phyloP scores from a whole-genome alignment of 164 flowering plant genomes.

The Santalum album region DNA sequence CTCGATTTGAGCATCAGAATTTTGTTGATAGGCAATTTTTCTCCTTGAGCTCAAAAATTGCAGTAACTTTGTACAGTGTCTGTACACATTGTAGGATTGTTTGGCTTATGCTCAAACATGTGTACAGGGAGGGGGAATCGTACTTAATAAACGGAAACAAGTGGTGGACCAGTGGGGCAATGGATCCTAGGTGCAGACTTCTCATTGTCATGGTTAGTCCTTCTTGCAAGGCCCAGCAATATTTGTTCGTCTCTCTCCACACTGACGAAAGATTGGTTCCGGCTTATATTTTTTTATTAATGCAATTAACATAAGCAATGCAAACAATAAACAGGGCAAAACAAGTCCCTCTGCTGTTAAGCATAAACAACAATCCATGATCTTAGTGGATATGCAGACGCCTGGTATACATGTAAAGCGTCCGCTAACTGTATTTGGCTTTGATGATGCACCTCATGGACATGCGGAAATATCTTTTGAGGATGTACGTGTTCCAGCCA shows the following conservation, averaged over 20 bases:
- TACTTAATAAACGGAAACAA: slow-evolving; percentile 83
- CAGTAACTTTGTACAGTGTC: not conserved
- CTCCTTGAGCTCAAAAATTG: not conserved
- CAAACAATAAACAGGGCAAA: slow-evolving; percentile 64
- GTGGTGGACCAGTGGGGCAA: slow-evolving; percentile 99
- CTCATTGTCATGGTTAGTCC: slow-evolving; percentile 90
- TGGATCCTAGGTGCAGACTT: slow-evolving; percentile 96
- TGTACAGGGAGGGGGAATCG: slow-evolving; percentile 63
- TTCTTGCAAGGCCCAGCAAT: slow-evolving; percentile 4
- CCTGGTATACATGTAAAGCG: slow-evolving; percentile 73
- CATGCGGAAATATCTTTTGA: slow-evolving; percentile 86
- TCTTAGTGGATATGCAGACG: slow-evolving; percentile 72
- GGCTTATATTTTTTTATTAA: slow-evolving; percentile 1
- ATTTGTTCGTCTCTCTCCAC: not conserved
- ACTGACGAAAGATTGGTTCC: not conserved
- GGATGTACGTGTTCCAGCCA: slow-evolving; percentile 74
- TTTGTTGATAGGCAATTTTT: not conserved
- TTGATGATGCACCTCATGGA: slow-evolving; percentile 99
- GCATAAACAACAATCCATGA: slow-evolving; percentile 97
- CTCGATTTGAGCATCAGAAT: not conserved
- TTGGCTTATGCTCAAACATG: not conserved
- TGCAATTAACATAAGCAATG: slow-evolving; percentile 3
- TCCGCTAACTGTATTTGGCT: slow-evolving; percentile 84
- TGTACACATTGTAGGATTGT: not conserved
- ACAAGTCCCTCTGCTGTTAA: slow-evolving; percentile 66